Conservation (phyloP, 163 green algal species). For the Scenedesmus sp. region DNA sequence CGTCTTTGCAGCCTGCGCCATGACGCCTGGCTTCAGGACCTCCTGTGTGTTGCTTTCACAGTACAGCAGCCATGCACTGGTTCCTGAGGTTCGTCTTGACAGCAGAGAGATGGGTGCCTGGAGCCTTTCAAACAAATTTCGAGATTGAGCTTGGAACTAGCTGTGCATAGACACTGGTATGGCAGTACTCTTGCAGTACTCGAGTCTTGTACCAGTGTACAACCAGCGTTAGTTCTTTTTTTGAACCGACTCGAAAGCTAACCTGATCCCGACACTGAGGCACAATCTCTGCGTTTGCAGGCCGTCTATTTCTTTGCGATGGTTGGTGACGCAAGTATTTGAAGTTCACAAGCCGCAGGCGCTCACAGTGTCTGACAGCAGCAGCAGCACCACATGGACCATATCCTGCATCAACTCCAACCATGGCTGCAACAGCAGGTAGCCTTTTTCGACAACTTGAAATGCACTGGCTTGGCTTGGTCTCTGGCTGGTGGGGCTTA, state of each 20-base stretch:
- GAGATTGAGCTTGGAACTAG: background rate
- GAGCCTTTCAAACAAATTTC: too few species aligned
- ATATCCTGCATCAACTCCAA: background rate
- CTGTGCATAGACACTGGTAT: background rate
- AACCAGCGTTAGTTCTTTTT: background rate
- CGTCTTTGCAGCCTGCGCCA: slow-evolving; percentile 49
- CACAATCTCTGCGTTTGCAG: background rate
- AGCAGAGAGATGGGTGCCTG: background rate
- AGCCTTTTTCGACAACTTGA: background rate
- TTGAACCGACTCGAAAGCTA: background rate
- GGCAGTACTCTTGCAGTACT: background rate
- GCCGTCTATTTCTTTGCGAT: background rate
- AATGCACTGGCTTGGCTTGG: too few species aligned
- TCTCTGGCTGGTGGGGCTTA: background rate
- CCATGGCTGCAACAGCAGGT: background rate
- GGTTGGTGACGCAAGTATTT: too few species aligned
- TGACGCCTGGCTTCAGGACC: background rate
- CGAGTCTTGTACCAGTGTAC: background rate
- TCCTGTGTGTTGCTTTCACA: background rate
- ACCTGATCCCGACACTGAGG: background rate
- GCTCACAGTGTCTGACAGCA: background rate
- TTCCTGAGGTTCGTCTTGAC: background rate
- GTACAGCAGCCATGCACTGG: background rate
- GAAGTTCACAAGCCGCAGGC: too few species aligned
- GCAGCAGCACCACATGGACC: slow-evolving; percentile 2